These are phyloP conservation scores for Hericium erinaceus DNA, from an alignment of 768 basidiomycete genomes.

Conservation along the genomic window DNA sequence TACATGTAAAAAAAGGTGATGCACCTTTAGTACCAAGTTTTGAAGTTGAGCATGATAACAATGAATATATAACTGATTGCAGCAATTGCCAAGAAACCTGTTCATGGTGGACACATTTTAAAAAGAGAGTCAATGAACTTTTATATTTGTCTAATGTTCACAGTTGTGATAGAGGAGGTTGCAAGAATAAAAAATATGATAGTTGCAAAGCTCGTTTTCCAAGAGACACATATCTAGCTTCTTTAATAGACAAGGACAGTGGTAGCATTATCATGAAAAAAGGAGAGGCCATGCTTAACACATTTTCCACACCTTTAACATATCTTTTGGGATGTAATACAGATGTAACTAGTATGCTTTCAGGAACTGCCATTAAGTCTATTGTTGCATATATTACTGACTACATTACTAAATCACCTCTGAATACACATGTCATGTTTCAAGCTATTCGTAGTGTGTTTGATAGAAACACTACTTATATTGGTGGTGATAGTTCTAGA, in stretches of 20 bases:
- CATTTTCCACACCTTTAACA: slow-evolving; percentile 20
- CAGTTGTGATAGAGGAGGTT: slow-evolving; percentile 13
- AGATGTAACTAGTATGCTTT: slow-evolving; percentile 28
- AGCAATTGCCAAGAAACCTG: background rate
- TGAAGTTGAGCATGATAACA: too few species aligned
- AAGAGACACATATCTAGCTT: slow-evolving; percentile 17
- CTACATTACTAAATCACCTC: slow-evolving; percentile 31
- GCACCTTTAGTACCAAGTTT: too few species aligned
- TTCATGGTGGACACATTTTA: slow-evolving; percentile 1
- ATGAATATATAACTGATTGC: background rate
- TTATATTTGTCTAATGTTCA: slow-evolving; percentile 6
- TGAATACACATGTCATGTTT: slow-evolving; percentile 33
- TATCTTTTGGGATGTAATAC: slow-evolving; percentile 30
- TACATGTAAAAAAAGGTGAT: too few species aligned
- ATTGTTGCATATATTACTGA: slow-evolving; percentile 31
- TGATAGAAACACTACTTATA: slow-evolving; percentile 16
- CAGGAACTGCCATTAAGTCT: slow-evolving; percentile 31
- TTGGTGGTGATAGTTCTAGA: slow-evolving; percentile 1
- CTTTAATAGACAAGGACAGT: slow-evolving; percentile 19
- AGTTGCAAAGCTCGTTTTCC: slow-evolving; percentile 30
- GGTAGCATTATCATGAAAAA: slow-evolving; percentile 23
- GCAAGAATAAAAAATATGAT: slow-evolving; percentile 20
- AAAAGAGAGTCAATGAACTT: slow-evolving; percentile 3
- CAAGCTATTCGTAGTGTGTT: slow-evolving; percentile 20
- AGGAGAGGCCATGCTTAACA: slow-evolving; percentile 29